Conservation (phyloP, 2,329 filamentous ascomycete species). For the Pseudocercospora musae region DNA sequence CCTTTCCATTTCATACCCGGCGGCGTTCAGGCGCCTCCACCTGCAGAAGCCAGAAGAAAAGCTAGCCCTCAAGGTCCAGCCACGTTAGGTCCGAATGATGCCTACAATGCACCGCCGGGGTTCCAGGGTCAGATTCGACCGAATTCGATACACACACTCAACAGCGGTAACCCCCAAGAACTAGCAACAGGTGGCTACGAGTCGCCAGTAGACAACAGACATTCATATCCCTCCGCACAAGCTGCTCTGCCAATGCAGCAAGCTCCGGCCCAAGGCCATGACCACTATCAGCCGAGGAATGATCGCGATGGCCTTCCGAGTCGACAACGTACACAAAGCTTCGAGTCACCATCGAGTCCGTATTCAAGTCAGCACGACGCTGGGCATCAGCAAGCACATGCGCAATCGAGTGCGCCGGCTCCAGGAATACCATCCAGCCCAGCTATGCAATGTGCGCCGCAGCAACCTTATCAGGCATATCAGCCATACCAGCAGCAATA, state of each 20-base stretch:
- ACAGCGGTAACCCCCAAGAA: conserved; percentile 45
- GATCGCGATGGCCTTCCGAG: conserved; percentile 24
- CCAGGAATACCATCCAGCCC: conserved; percentile 25
- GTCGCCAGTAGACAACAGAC: conserved; percentile 45
- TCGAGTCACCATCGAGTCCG: conserved; percentile 30
- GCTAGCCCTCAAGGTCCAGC: conserved; percentile 28
- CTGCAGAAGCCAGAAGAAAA: conserved; percentile 27
- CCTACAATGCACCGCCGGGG: conserved; percentile 34
- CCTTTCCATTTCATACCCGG: conserved; percentile 39
- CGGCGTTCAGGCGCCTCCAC: conserved; percentile 27
- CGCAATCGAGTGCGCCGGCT: conserved; percentile 33
- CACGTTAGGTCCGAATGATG: conserved; percentile 33
- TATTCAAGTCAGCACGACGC: conserved; percentile 28
- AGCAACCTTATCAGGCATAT: conserved; percentile 33
- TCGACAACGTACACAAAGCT: conserved; percentile 29
- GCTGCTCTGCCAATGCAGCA: conserved; percentile 21
- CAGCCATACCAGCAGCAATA: conserved; percentile 29
- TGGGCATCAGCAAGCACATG: conserved; percentile 17
- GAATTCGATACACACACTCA: conserved; percentile 39
- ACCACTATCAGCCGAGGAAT: conserved; percentile 21
- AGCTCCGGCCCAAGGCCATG: conserved; percentile 27
- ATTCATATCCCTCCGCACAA: conserved; percentile 37
- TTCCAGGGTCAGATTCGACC: conserved; percentile 40
- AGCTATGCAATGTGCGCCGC: conserved; percentile 9
- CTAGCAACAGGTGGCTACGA: conserved; percentile 47